Base-by-base conservation (phyloP, 441 rosid genomes). In the Jatropha multifida region DNA sequence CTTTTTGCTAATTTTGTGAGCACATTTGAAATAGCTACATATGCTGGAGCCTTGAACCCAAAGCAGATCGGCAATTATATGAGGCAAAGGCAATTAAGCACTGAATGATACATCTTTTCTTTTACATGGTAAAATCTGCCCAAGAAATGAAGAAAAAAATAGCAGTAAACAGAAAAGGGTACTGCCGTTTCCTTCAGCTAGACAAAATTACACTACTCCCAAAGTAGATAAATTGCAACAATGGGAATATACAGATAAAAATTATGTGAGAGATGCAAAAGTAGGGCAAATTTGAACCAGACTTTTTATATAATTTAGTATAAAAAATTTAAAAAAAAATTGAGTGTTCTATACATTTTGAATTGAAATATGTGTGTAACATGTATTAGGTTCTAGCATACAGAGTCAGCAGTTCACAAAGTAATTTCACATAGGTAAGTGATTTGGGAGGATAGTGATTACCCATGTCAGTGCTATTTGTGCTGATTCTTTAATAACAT, bases 391-490 rank as follows among this genome's bases (percentile, higher is more conserved):
- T 60, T 48, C 27, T 56, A 72, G 17, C 42, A 32, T 17, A 20
- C 38, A 49, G 48, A 49, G 48, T 73, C 13, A 64, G 44, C 51
- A 70, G 32, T 23, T 13, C 23, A 15, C 11, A 9, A 73, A 49
- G 48, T 26, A 77, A 72, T 59, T 63, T 44, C 17, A 13, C 40
- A 68, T 18, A 23, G 64, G 76, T n/a, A 10, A 71, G 37, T 11
- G 23, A 72, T 62, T 72, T 4, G 52, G 17, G 72, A 81, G 65
- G 71, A 59, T 49, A 52, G 56, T 49, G n/a, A 78, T 83, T 91
- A 96, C 99, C 99, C 99, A 96, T 81, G 99, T 92, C 72, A 96
- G 81, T 70, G 99, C 99, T 84, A 96, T 88, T 49, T 94, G 98
- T 72, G 99, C 99, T 27, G 99, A 96, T 85, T 96, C 99, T 79